Conservation (phyloP, 805 yeast species). For the Blastobotrys muscicola region DNA sequence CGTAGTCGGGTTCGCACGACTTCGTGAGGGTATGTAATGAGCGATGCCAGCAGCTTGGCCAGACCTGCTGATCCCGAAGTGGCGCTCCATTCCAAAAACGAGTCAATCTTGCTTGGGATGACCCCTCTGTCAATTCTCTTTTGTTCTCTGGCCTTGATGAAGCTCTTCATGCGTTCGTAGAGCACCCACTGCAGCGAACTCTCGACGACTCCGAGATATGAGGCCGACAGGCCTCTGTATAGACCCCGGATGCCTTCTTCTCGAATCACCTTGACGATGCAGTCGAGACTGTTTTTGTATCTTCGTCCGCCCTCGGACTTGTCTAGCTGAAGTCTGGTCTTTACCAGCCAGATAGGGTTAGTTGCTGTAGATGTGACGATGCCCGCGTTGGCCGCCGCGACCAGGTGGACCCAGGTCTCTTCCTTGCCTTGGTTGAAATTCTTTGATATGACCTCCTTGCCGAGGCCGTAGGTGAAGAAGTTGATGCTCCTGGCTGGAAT, state of each 20-base stretch:
- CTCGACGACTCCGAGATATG: constrained; percentile 88
- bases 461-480: constrained; percentile 92
- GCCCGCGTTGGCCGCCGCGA: constrained; percentile 87
- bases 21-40: constrained; percentile 94
- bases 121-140: constrained; percentile 30
- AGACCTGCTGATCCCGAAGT: constrained; percentile 97
- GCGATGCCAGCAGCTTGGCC: constrained; percentile 87
- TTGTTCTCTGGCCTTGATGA: constrained; percentile 47
- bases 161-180: constrained; percentile 84
- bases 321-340: constrained; percentile 89
- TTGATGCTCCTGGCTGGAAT: constrained; percentile 97
- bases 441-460: constrained; percentile 64
- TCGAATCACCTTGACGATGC: constrained; percentile 56
- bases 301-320: constrained; percentile 39
- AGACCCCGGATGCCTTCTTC: constrained; percentile 75
- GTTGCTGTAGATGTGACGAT: constrained; percentile 92
- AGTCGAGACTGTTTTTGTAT: constrained; percentile 81
- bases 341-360: constrained; percentile 95
- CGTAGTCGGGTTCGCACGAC: constrained; percentile 92
- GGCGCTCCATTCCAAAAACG: constrained; percentile 82
- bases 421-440: constrained; percentile 67
- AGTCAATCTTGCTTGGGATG: constrained; percentile 41
- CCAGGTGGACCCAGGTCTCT: constrained; percentile 73
- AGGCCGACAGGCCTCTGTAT: constrained; percentile 87
- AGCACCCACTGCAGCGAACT: constrained; percentile 93